Evolutionary conservation across 352 stramenopile genomes (phyloP).

Genomic region (Phytophthora brassicae): DNA sequence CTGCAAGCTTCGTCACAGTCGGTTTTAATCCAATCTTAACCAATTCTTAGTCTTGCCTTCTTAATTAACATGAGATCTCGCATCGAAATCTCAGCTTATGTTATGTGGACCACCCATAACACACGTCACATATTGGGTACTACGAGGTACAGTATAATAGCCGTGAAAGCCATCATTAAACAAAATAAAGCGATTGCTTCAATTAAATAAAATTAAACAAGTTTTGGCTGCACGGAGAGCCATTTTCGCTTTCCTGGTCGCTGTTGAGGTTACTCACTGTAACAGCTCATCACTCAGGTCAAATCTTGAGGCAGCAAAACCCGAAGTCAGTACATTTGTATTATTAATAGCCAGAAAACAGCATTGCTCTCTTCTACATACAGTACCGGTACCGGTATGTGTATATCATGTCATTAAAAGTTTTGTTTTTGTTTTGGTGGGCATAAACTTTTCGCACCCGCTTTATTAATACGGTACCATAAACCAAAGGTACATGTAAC

Average conservation of each 20-base stretch:
- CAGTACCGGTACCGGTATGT: not conserved
- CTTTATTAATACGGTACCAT: conserved; percentile 6
- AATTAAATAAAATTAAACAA: too few relatives aligned
- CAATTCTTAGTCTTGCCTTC: not conserved
- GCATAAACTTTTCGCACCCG: too few relatives aligned
- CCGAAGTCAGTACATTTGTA: too few relatives aligned
- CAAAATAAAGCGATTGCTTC: too few relatives aligned
- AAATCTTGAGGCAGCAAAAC: conserved; percentile 24
- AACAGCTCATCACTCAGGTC: conserved; percentile 21
- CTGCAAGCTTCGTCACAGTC: too few relatives aligned
- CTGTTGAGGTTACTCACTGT: conserved; percentile 18
- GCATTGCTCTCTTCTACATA: not conserved
- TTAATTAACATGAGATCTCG: not conserved
- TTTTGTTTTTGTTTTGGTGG: too few relatives aligned
- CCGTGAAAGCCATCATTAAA: too few relatives aligned
- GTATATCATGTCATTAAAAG: too few relatives aligned
- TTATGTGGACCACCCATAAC: conserved; percentile 13
- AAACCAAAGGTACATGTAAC: too few relatives aligned
- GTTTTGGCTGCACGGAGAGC: conserved; percentile 23
- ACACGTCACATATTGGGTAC: conserved; percentile 18
- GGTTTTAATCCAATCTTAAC: conserved; percentile 4
- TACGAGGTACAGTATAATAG: too few relatives aligned
- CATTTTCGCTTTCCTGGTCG: conserved; percentile 16
- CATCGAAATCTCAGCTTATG: not conserved
- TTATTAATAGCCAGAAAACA: not conserved